Evolutionary conservation across 1,284 basidiomycete species (phyloP), one percentile per base, ranked within the genome.

Genomic region (Neonothopanus nambi): DNA sequence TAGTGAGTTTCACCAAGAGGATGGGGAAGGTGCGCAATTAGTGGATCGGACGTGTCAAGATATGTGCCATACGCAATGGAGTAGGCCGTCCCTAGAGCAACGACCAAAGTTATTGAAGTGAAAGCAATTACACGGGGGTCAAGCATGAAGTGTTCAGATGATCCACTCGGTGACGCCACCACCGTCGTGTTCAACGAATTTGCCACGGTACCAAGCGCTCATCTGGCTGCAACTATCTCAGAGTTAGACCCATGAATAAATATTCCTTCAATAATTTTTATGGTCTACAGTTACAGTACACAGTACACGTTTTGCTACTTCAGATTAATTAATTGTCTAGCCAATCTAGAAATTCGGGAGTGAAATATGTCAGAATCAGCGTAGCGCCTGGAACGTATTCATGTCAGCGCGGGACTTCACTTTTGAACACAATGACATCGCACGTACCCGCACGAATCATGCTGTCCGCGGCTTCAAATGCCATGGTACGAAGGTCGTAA

Each of bases 301-400:
- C 21, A 40, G 5, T 40, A 23, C 38, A 40, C 3, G 30, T 9
- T 33, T 33, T 9, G 5, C 26, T 3, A 33, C n/a, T n/a, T n/a
- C n/a, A n/a, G n/a, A n/a, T n/a, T 30, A 11, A 18, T 64, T 61
- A 79, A 56, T 68, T 70, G 33, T 85, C 84, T 52, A 97, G 68
- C 94, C 95, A 96, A 54, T 95, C 89, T 55, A 98, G 76, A 72
- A 98, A 95, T 39, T 97, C 87, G 1, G 96, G 96, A 0, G 96
- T 98, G 65, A 98, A 98, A 75, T 99, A 99, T 1, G 86, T 89
- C 55, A 98, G 69, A 60, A 99, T 91, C 58, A 98, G 75, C 3
- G 90, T 94, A 26, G 93, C 93, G 9, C 93, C 91, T 91, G 58
- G 1, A 48, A 24, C 40, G 18, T 6, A 17, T 15, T 18, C 5